Conservation (phyloP, 176 grass and related monocot genomes). For the Oryza glaberrima region DNA sequence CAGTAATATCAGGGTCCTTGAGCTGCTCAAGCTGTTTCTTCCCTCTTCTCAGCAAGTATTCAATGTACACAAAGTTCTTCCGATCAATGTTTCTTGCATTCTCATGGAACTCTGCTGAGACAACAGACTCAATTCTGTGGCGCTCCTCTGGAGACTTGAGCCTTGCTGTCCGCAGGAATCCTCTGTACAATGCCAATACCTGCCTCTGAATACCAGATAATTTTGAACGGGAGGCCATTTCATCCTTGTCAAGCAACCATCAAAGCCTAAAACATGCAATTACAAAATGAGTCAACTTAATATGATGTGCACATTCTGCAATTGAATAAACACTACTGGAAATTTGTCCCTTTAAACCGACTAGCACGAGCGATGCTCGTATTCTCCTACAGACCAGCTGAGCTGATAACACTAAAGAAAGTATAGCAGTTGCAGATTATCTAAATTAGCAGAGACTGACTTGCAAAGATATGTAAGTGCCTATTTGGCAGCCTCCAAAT, state of each 20-base stretch:
- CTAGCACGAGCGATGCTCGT: background rate
- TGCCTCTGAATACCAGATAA: slow-evolving; percentile 91
- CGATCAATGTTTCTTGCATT: slow-evolving; percentile 78
- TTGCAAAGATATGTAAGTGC: background rate
- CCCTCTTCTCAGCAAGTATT: slow-evolving; percentile 87
- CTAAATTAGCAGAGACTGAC: background rate
- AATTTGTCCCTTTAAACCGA: background rate
- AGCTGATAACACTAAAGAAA: slow-evolving; percentile 10
- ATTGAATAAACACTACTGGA: background rate
- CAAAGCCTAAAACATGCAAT: slow-evolving; percentile 12
- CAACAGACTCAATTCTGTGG: slow-evolving; percentile 58
- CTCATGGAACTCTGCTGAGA: slow-evolving; percentile 68
- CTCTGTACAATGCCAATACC: slow-evolving; percentile 74
- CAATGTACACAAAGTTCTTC: slow-evolving; percentile 91
- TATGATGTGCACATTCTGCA: background rate
- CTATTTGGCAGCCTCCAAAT: background rate
- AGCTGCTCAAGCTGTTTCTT: slow-evolving; percentile 93
- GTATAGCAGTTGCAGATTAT: background rate
- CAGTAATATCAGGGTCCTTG: slow-evolving; percentile 77
- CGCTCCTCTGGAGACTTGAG: slow-evolving; percentile 69
- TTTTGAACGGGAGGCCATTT: slow-evolving; percentile 66
- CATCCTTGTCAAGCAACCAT: slow-evolving; percentile 40
- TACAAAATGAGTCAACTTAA: slow-evolving; percentile 2
- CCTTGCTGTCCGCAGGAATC: slow-evolving; percentile 72
- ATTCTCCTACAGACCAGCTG: background rate